Evolutionary conservation across 495 filamentous ascomycete genomes (phyloP).

Genomic region (Bombardia bombarda): DNA sequence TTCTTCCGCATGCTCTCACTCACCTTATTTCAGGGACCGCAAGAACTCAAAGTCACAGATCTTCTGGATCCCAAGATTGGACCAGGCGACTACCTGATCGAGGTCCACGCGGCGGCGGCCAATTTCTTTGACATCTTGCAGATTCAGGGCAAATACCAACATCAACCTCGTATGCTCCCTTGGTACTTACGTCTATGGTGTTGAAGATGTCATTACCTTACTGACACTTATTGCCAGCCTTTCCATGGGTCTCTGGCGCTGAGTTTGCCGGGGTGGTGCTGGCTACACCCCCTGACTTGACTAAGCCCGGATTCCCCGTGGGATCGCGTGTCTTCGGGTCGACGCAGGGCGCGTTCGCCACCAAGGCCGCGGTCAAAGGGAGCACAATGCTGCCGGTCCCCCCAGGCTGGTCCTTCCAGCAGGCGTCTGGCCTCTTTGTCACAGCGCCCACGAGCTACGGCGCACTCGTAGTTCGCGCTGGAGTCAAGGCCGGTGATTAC

Average conservation of each 20-base stretch:
- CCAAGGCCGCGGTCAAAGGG: conserved; percentile 60
- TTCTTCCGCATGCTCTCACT: not conserved
- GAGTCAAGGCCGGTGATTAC: conserved; percentile 69
- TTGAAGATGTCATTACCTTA: conserved; percentile 2
- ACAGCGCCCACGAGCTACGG: conserved; percentile 89
- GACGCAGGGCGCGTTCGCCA: conserved; percentile 79
- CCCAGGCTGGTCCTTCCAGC: conserved; percentile 68
- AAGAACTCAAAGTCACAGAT: conserved; percentile 64
- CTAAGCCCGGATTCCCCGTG: conserved; percentile 47
- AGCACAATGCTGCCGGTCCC: conserved; percentile 64
- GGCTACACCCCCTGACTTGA: conserved; percentile 46
- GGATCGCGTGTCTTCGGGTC: conserved; percentile 85
- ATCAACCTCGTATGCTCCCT: conserved; percentile 40
- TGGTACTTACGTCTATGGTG: no score
- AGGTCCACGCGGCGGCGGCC: conserved; percentile 77
- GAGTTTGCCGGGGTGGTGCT: conserved; percentile 80
- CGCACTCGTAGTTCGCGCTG: conserved; percentile 68
- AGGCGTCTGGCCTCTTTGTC: conserved; percentile 84
- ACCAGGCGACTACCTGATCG: conserved; percentile 73
- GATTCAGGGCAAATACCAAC: conserved; percentile 72
- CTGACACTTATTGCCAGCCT: conserved; percentile 19
- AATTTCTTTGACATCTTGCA: conserved; percentile 97
- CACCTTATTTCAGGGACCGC: conserved; percentile 50
- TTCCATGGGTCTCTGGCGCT: conserved; percentile 82
- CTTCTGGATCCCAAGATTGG: conserved; percentile 65